Base-by-base conservation (phyloP, 2,329 filamentous ascomycete genomes). In the Aspergillus glaucus region DNA sequence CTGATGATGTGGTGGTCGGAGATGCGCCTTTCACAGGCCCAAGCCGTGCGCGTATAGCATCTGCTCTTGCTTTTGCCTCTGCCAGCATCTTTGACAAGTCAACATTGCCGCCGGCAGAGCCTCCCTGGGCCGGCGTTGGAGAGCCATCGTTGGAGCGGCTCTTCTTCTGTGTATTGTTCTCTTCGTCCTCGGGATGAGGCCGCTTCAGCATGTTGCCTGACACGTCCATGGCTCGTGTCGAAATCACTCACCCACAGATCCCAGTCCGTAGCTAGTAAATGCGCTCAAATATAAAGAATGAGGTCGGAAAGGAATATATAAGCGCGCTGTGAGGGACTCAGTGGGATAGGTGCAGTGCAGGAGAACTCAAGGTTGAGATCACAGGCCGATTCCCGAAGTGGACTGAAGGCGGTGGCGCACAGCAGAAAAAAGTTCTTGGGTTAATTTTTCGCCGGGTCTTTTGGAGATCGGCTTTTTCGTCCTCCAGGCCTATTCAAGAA, bases 141-240 rank as follows among this genome's bases (percentile, higher is more conserved):
- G 75, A 76, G 49, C 73, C 74, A 74, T 76, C 62, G 55, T 74
- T 75, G 47, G 75, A 77, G 47, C 75, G 71, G 49, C 72, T 65
- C 60, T 69, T 69, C 60, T 77, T 77, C 58, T 74, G 71, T 45
- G 68, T 58, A 55, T 70, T 69, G 51, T 63, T 60, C 46, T 65
- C 68, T 58, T 74, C 70, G 53, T 74, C 72, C 61, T 73, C 71
- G 44, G 72, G 68, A 61, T 74, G 71, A 67, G 71, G 70, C 56
- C 75, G 67, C 65, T 77, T 77, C 59, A 77, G 66, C 57, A 66
- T 56, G 55, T 67, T 73, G 52, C 63, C 62, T 45, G 70, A 65
- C 51, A 62, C 50, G 55, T 75, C 71, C 49, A 72, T 51, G 49
- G 52, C 30, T 41, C 45, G 45, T 15, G 32, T 30, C 39, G 37